phyloP scores from a whole-genome alignment of 2,329 filamentous ascomycete species.

The Curvularia hawaiiensis region DNA sequence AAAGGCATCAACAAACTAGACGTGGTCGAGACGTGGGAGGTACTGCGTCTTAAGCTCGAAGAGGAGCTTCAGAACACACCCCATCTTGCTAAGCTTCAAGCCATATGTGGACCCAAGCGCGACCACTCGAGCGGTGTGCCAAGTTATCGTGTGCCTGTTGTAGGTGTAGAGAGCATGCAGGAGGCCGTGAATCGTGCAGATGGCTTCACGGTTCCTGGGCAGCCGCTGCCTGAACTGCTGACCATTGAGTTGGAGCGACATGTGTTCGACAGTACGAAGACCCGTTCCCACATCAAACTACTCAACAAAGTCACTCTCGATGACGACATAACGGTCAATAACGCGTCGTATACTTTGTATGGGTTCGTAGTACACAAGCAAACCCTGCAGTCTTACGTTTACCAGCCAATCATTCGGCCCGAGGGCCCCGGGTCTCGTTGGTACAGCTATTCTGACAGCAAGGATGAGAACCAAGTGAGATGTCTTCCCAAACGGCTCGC shows the following conservation, averaged over 20 bases:
- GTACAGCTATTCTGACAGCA: constrained; percentile 63
- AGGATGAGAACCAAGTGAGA: constrained; percentile 60
- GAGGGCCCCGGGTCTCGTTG: constrained; percentile 61
- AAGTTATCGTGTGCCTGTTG: constrained; percentile 44
- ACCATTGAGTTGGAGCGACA: constrained; percentile 64
- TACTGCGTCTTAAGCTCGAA: constrained; percentile 57
- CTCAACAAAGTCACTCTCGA: constrained; percentile 62
- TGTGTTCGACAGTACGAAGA: constrained; percentile 56
- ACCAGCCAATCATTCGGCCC: constrained; percentile 65
- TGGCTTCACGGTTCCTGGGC: constrained; percentile 28
- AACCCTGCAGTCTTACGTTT: constrained; percentile 62
- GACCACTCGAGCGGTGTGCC: constrained; percentile 41
- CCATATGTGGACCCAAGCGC: constrained; percentile 54
- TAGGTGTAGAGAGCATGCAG: constrained; percentile 48
- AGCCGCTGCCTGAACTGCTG: constrained; percentile 54
- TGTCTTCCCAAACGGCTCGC: constrained; percentile 63
- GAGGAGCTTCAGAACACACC: constrained; percentile 57
- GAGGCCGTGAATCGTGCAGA: constrained; percentile 46
- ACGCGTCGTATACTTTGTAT: constrained; percentile 60
- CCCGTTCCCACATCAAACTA: constrained; percentile 62
- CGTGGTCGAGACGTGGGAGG: constrained; percentile 62
- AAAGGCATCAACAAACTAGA: constrained; percentile 52
- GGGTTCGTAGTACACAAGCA: constrained; percentile 66
- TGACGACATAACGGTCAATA: constrained; percentile 58
- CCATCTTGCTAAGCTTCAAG: constrained; percentile 47